Evolutionary conservation across 2,329 filamentous ascomycete genomes (phyloP).

Genomic region (Hypoxylon sp.): DNA sequence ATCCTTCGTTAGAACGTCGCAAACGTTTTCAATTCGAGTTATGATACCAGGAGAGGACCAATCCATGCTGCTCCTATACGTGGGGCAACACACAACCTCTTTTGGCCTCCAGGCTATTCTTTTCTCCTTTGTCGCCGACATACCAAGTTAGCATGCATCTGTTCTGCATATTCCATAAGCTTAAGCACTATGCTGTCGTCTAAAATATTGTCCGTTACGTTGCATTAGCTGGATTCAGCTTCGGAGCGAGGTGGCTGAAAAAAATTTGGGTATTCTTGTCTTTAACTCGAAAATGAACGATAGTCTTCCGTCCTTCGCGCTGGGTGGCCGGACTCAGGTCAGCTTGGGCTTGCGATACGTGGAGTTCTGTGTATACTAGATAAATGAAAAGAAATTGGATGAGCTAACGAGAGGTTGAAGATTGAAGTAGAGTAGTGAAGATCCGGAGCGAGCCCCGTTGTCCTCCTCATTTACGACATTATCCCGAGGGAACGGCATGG

Average conservation of each 20-base stretch:
- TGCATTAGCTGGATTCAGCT: slow-evolving; percentile 27
- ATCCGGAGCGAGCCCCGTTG: not conserved
- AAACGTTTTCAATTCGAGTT: not conserved
- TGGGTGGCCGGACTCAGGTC: not conserved
- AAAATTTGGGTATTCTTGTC: slow-evolving; percentile 15
- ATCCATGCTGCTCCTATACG: not conserved
- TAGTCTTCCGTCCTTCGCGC: slow-evolving; percentile 9
- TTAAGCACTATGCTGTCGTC: slow-evolving; percentile 24
- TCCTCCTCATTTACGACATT: not conserved
- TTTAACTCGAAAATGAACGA: slow-evolving; percentile 22
- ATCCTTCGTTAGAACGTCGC: not conserved
- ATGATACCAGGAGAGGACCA: slow-evolving; percentile 4
- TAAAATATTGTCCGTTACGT: slow-evolving; percentile 17
- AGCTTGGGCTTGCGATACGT: not conserved
- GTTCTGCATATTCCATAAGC: slow-evolving; percentile 34
- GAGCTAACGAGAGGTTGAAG: slow-evolving; percentile 14
- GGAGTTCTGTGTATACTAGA: slow-evolving; percentile 37
- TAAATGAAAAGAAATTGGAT: slow-evolving; percentile 19
- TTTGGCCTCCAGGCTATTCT: not conserved
- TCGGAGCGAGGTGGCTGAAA: slow-evolving; percentile 27
- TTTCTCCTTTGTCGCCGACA: slow-evolving; percentile 24
- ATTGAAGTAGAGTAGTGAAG: not conserved
- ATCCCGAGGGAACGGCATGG: not conserved
- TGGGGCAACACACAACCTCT: not conserved
- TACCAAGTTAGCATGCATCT: slow-evolving; percentile 14